Evolutionary conservation across 2,329 filamentous ascomycete genomes (phyloP).

Genomic region (Alternaria angustiovoidea): DNA sequence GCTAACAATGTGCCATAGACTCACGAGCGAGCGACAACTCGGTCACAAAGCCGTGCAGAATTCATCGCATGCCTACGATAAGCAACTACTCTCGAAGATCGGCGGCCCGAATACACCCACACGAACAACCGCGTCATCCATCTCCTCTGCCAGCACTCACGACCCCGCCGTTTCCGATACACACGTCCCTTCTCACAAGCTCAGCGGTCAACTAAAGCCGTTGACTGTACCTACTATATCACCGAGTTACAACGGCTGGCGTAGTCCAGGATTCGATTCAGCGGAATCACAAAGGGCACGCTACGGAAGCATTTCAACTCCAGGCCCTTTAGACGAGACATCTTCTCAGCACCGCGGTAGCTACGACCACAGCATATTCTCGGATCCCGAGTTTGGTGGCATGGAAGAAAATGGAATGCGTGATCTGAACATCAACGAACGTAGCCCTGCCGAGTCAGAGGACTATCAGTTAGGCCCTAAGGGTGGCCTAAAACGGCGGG

Average conservation of each 20-base stretch:
- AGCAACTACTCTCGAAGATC: conserved; percentile 68
- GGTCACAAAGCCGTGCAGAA: conserved; percentile 65
- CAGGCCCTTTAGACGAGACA: conserved; percentile 58
- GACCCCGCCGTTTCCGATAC: conserved; percentile 46
- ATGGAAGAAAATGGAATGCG: conserved; percentile 64
- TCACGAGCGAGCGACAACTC: conserved; percentile 67
- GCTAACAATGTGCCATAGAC: conserved; percentile 50
- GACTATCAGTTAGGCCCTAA: conserved; percentile 56
- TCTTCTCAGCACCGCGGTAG: conserved; percentile 66
- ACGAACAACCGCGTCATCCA: conserved; percentile 47
- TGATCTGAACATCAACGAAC: conserved; percentile 63
- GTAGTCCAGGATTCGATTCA: conserved; percentile 53
- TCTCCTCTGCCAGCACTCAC: conserved; percentile 43
- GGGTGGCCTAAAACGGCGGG: conserved; percentile 69
- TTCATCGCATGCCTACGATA: conserved; percentile 69
- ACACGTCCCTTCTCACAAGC: conserved; percentile 51
- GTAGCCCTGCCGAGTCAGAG: conserved; percentile 56
- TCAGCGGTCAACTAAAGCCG: conserved; percentile 55
- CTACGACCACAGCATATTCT: conserved; percentile 67
- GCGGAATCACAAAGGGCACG: conserved; percentile 50
- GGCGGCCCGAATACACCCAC: conserved; percentile 66
- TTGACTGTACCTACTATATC: conserved; percentile 57
- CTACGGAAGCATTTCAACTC: conserved; percentile 59
- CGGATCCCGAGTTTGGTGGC: conserved; percentile 56
- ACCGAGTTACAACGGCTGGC: conserved; percentile 53